Evolutionary conservation across 164 flowering plant genomes (phyloP), one percentile per base, ranked within the genome.

Genomic region (Umbellularia californica): DNA sequence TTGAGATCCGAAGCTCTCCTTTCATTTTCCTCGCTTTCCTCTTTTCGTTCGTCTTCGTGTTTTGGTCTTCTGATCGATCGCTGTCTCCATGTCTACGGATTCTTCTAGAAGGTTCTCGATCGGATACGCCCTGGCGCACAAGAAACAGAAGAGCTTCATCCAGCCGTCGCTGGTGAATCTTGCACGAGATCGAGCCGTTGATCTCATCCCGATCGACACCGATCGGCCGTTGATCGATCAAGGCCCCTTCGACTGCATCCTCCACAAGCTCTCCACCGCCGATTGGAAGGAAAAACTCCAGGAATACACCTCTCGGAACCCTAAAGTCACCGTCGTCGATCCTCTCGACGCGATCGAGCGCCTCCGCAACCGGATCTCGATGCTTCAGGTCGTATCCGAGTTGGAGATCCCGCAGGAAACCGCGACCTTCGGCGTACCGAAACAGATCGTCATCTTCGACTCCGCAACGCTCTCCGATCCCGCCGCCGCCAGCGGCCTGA

Each of bases 361-460:
- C 14, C 74, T 86, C 13, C 85, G 82, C 60, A 91, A 91, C 76
- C 80, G 98, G 58, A 87, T 92, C 71, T 88, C 98, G 15, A 94
- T 94, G 98, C 88, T 94, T 0, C 86, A 92, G 77, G 94, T 85
- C 9, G 94, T 92, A 5, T 80, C 88, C 24, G 93, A 90, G 76
- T 65, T 94, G 51, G 58, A 70, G 47, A 69, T 84, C 28, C 55
- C 41, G 23, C 74, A 63, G 4, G 77, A 69, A 19, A 14, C 73
- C 80, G 98, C 63, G 84, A 81, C 87, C 10, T 90, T 91, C 28
- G 94, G 93, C 27, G 80, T 85, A 12, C 98, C 98, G 4, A 87
- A 88, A 70, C 97, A 92, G 86, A 82, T 86, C 74, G 94, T 90
- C 69, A 75, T 88, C 2, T 76, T 85, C 55, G 84, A 84, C 63